phyloP scores from a whole-genome alignment of 306 rosid species.

The Citrullus mucosospermus region DNA sequence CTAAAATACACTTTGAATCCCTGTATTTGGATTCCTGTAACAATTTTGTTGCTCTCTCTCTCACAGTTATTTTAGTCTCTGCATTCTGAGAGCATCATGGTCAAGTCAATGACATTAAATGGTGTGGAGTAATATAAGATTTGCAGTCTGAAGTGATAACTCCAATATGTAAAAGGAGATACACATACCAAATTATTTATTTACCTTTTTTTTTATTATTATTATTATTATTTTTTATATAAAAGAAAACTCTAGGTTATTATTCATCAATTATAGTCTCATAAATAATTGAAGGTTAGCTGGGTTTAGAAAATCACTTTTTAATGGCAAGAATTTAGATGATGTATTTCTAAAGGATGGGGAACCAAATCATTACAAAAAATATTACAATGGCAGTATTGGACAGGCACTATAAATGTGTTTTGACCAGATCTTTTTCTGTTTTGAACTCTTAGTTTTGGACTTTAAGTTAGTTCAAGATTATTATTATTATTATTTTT shows the following conservation, averaged over 20 bases:
- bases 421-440: constrained; percentile 1
- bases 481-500: no score
- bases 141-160: background rate
- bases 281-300: background rate
- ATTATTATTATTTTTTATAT: no score
- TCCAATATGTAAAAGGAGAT: background rate
- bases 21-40: background rate
- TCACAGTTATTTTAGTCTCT: background rate
- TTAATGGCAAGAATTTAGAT: background rate
- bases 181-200: background rate
- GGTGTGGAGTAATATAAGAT: background rate
- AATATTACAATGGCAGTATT: no score
- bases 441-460: constrained; percentile 6
- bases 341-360: background rate
- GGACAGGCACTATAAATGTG: background rate
- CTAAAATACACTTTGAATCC: no score
- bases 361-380: background rate
- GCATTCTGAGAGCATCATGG: background rate
- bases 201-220: no score
- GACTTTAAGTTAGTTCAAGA: background rate
- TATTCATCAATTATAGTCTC: background rate
- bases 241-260: background rate
- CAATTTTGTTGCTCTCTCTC: background rate
- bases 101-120: background rate
- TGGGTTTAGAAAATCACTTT: background rate